Evolutionary conservation across 176 grass and related monocot species (phyloP), one percentile per base, ranked within the genome.

Genomic region (Carex scoparia): DNA sequence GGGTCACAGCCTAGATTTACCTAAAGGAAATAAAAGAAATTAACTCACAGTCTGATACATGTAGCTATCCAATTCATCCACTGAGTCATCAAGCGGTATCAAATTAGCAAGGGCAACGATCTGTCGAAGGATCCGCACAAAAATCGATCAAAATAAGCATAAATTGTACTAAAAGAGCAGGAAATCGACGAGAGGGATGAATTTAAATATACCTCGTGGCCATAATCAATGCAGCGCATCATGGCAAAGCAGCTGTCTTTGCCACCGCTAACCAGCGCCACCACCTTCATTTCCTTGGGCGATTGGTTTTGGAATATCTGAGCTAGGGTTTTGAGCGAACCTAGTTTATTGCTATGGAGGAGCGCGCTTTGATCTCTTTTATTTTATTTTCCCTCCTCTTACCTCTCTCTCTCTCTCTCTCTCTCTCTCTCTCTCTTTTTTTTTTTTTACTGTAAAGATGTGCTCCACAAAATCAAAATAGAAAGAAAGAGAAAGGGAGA

Each of bases 61-160:
- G 89, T 98, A 98, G 93, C 95, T 98, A 61, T 98, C 92, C 31
- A 98, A 88, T 86, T 98, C 93, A 73, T 98, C 93, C 38, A 98
- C 84, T 33, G 88, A 76, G 81, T 95, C 89, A 79, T 98, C 93
- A 4, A 93, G n/a, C 16, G 93, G 95, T 38, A 90, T 79, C 65
- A 98, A 87, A 85, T 98, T 98, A 16, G 93, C 95, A 85, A 95
- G 82, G 0, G 93, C 95, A 16, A 95, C 93, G 49, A 98, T 78
- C 95, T 98, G 81, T n/a, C 0, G 63, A 55, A 67, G 67, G 40
- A 30, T 31, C 23, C 32, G 10, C 35, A 61, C 10, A 81, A 27
- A 12, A 32, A 84, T 35, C 37, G 37, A 66, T 19, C 23, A 61
- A 83, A 72, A 78, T 19, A 18, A 69, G 44, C 19, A 31, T 33